These are phyloP conservation scores for Kodamaea alishanica DNA, from an alignment of 1,139 yeast species.

Conservation along the genomic window DNA sequence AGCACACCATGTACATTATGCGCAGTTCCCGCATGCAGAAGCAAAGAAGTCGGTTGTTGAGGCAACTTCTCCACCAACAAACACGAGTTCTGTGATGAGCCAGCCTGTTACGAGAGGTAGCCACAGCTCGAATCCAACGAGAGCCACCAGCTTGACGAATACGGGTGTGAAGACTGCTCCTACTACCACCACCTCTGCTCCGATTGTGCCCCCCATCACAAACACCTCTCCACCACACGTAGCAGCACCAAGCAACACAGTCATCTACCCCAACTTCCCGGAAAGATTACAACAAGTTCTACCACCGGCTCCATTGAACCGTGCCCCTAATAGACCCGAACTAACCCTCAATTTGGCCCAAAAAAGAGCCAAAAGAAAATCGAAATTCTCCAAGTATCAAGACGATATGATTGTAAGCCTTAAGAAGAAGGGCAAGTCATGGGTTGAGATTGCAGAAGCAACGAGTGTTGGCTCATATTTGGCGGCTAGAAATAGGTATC, in stretches of 20 bases:
- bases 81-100: too few relatives aligned
- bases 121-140: neutral
- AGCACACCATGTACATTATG: slow-evolving; percentile 5
- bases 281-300: slow-evolving; percentile 22
- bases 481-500: slow-evolving; percentile 76
- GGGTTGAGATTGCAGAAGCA: slow-evolving; percentile 73
- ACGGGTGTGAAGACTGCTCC: neutral
- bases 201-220: neutral
- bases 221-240: slow-evolving; percentile 4
- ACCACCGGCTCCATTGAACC: slow-evolving; percentile 39
- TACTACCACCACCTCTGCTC: neutral
- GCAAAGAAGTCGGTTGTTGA: neutral
- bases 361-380: slow-evolving; percentile 55
- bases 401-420: slow-evolving; percentile 61
- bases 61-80: too few relatives aligned
- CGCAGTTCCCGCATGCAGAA: slow-evolving; percentile 6
- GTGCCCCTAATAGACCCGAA: slow-evolving; percentile 32
- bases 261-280: slow-evolving; percentile 15
- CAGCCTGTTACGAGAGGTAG: too few relatives aligned
- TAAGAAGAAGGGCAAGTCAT: slow-evolving; percentile 60
- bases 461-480: slow-evolving; percentile 64
- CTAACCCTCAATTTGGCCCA: slow-evolving; percentile 27
- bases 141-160: neutral
- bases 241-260: slow-evolving; percentile 3
- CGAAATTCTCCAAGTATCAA: slow-evolving; percentile 66